Conservation (phyloP, 2,329 filamentous ascomycete species). For the Leptodontidium sp. region DNA sequence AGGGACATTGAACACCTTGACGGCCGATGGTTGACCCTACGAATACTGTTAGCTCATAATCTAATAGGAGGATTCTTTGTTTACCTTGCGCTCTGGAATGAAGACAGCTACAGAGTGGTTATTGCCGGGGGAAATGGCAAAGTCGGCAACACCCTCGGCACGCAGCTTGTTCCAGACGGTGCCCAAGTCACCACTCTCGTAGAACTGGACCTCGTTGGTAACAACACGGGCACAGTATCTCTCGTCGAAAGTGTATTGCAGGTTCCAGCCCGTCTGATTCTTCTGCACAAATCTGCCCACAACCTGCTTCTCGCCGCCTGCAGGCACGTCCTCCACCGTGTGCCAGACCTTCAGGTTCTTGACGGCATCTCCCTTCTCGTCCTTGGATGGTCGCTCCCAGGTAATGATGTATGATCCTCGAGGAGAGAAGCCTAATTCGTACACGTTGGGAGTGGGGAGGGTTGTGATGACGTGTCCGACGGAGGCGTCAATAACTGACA, state of each 20-base stretch:
- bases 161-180: slow-evolving; percentile 96
- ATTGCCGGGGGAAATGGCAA: slow-evolving; percentile 88
- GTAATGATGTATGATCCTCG: slow-evolving; percentile 93
- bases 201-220: slow-evolving; percentile 98
- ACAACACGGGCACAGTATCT: slow-evolving; percentile 90
- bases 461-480: slow-evolving; percentile 77
- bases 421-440: slow-evolving; percentile 94
- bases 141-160: slow-evolving; percentile 88
- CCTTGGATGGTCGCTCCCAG: slow-evolving; percentile 93
- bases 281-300: slow-evolving; percentile 95
- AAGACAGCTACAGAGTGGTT: slow-evolving; percentile 95
- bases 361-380: slow-evolving; percentile 89
- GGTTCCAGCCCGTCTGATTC: slow-evolving; percentile 92
- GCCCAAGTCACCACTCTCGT: slow-evolving; percentile 83
- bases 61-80: slow-evolving; percentile 38
- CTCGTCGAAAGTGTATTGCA: slow-evolving; percentile 96
- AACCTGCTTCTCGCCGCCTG: slow-evolving; percentile 71
- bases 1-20: slow-evolving; percentile 94
- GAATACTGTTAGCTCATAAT: slow-evolving; percentile 35
- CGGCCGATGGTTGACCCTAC: slow-evolving; percentile 91
- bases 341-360: slow-evolving; percentile 99
- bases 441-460: slow-evolving; percentile 83
- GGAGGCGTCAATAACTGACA: slow-evolving; percentile 84
- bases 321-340: slow-evolving; percentile 74
- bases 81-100: slow-evolving; percentile 91